Conservation (phyloP, 208 protist genomes). For the Leishmania mexicana region DNA sequence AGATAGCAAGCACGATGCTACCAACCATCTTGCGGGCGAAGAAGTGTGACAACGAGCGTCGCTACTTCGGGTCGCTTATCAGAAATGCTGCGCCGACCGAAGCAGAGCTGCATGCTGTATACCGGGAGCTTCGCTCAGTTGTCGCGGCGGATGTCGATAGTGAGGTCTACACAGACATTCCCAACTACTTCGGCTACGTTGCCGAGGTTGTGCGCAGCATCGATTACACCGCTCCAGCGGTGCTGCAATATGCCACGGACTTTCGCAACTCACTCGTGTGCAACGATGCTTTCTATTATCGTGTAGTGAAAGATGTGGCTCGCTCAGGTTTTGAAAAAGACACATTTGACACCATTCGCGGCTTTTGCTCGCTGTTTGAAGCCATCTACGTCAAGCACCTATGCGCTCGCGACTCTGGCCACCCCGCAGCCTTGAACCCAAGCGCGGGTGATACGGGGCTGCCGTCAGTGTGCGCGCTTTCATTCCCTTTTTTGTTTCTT, state of each 20-base stretch:
- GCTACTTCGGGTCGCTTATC: slow-evolving; percentile 63
- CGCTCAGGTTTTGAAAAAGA: slow-evolving; percentile 56
- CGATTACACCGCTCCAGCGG: slow-evolving; percentile 27
- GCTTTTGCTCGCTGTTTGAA: slow-evolving; percentile 73
- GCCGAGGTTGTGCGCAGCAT: slow-evolving; percentile 67
- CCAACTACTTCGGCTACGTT: slow-evolving; percentile 79
- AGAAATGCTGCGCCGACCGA: slow-evolving; percentile 13
- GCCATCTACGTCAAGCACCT: slow-evolving; percentile 67
- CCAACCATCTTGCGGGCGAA: slow-evolving; percentile 47
- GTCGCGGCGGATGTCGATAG: slow-evolving; percentile 50
- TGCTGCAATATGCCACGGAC: slow-evolving; percentile 22
- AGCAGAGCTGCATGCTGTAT: slow-evolving; percentile 31
- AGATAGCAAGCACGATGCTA: slow-evolving; percentile 40
- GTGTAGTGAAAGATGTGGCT: slow-evolving; percentile 55
- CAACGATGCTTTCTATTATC: slow-evolving; percentile 70
- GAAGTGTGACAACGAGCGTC: slow-evolving; percentile 59
- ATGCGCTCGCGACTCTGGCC: neutral
- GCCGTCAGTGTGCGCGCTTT: slow-evolving; percentile 34
- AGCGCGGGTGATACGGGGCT: neutral
- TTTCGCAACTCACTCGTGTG: slow-evolving; percentile 29
- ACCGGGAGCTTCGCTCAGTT: slow-evolving; percentile 42
- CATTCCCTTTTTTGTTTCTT: slow-evolving; percentile 78
- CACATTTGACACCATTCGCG: slow-evolving; percentile 46
- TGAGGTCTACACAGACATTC: slow-evolving; percentile 80
- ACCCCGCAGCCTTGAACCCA: slow-evolving; percentile 8